Percentiles rank a stretch among this genome's conserved stretches.
Conservation (phyloP, 208 protist species). For the Vickermania ingenoplastis region DNA sequence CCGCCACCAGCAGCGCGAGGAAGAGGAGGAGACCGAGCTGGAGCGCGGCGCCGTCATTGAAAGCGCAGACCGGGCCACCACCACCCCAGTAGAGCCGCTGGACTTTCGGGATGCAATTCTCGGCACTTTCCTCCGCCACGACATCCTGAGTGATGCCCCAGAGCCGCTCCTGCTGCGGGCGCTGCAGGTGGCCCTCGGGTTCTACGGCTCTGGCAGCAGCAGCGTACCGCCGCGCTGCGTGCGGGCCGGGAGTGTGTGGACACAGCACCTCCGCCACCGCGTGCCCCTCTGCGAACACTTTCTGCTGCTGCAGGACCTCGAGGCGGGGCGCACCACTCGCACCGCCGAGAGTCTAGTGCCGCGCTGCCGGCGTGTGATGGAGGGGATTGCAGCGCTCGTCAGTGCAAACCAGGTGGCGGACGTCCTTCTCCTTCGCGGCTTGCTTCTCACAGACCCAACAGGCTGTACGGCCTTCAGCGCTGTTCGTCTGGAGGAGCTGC, state of each 20-base stretch:
- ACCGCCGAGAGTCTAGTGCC: slow-evolving; percentile 23
- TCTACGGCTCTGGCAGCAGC: not conserved
- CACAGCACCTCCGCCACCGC: slow-evolving; percentile 31
- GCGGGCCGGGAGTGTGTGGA: slow-evolving; percentile 41
- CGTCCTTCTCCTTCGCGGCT: slow-evolving; percentile 15
- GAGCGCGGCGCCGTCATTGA: too few species aligned
- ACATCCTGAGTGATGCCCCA: not conserved
- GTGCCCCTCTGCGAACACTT: slow-evolving; percentile 67
- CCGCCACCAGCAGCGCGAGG: not conserved
- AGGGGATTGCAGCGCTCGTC: slow-evolving; percentile 10
- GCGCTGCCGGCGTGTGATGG: slow-evolving; percentile 13
- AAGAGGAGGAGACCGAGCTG: not conserved
- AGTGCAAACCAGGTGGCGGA: slow-evolving; percentile 8
- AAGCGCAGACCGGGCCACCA: too few species aligned
- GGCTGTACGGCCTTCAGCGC: slow-evolving; percentile 6
- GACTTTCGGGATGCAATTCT: not conserved
- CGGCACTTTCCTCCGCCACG: not conserved
- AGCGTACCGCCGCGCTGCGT: slow-evolving; percentile 26
- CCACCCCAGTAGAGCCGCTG: not conserved
- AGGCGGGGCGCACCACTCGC: slow-evolving; percentile 27
- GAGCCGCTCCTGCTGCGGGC: not conserved
- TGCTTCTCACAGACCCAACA: slow-evolving; percentile 21
- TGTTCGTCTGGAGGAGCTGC: not conserved
- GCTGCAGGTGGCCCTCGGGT: not conserved
- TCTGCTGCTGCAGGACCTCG: slow-evolving; percentile 36